Evolutionary conservation across 306 rosid species (phyloP).

Genomic region (Fagus sylvatica): DNA sequence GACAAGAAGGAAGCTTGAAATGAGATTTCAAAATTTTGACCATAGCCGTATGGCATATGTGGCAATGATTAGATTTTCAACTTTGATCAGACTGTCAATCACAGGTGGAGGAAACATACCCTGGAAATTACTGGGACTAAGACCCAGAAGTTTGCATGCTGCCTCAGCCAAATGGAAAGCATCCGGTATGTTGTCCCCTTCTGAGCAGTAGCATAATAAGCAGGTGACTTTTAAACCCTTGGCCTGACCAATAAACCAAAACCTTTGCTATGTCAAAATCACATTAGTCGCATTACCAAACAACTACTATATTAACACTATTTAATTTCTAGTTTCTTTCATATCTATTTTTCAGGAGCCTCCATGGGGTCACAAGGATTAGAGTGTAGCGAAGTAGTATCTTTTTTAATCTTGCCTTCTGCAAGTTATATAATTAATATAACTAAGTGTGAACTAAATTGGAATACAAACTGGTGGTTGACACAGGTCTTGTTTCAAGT

Average conservation of each 20-base stretch:
- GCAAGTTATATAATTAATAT: neutral
- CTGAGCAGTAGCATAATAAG: slow-evolving; percentile 88
- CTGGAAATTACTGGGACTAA: slow-evolving; percentile 37
- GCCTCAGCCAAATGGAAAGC: slow-evolving; percentile 89
- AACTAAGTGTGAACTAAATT: neutral
- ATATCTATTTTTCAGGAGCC: neutral
- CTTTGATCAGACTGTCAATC: neutral
- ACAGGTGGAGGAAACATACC: slow-evolving; percentile 42
- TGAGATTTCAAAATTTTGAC: neutral
- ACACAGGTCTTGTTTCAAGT: neutral
- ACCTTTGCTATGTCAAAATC: slow-evolving; percentile 8
- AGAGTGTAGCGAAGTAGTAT: neutral
- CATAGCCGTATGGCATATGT: neutral
- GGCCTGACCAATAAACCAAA: slow-evolving; percentile 54
- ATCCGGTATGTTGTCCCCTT: slow-evolving; percentile 89
- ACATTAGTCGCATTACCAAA: neutral
- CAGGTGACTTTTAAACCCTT: slow-evolving; percentile 90
- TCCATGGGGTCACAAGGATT: neutral
- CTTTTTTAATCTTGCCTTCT: neutral
- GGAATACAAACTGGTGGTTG: neutral
- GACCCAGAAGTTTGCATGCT: slow-evolving; percentile 55
- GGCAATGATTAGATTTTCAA: neutral
- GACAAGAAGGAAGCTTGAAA: neutral
- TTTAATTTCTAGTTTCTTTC: neutral
- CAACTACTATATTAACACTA: too few relatives aligned